Evolutionary conservation across 768 basidiomycete species (phyloP).

Genomic region (Leccinum broughii): DNA sequence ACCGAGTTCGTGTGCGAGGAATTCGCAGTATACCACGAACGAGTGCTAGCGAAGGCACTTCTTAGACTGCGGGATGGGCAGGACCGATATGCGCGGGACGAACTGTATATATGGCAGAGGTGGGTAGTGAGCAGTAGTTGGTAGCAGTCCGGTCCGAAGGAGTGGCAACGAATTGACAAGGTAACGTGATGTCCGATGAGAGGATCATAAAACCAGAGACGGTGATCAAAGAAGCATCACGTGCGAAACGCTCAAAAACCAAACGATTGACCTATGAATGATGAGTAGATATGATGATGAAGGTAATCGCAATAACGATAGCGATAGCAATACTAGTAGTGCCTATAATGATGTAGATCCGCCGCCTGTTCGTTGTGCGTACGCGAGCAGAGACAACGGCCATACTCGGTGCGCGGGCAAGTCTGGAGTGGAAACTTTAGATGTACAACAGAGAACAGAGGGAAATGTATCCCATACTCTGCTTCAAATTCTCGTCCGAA

Average conservation of each 20-base stretch:
- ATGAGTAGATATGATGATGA: constrained; percentile 45
- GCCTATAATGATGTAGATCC: no score
- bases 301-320: constrained; percentile 59
- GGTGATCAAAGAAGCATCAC: not conserved
- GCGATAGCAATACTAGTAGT: constrained; percentile 49
- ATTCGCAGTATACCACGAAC: constrained; percentile 90
- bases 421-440: no score
- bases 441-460: no score
- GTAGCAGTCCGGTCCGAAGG: constrained; percentile 22
- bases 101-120: constrained; percentile 27
- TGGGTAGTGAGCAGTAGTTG: constrained; percentile 11
- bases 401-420: no score
- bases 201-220: not conserved
- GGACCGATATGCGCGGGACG: constrained; percentile 85
- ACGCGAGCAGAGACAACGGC: no score
- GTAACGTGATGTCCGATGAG: constrained; percentile 13
- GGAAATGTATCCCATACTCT: constrained; percentile 54
- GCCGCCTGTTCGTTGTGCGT: no score
- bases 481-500: constrained; percentile 84
- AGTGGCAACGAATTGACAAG: constrained; percentile 8
- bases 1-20: constrained; percentile 87
- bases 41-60: constrained; percentile 95
- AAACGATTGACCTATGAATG: constrained; percentile 23
- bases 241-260: not conserved
- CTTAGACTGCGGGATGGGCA: constrained; percentile 75